Conservation (phyloP, 176 grass and related monocot genomes). For the Ensete ventricosum region DNA sequence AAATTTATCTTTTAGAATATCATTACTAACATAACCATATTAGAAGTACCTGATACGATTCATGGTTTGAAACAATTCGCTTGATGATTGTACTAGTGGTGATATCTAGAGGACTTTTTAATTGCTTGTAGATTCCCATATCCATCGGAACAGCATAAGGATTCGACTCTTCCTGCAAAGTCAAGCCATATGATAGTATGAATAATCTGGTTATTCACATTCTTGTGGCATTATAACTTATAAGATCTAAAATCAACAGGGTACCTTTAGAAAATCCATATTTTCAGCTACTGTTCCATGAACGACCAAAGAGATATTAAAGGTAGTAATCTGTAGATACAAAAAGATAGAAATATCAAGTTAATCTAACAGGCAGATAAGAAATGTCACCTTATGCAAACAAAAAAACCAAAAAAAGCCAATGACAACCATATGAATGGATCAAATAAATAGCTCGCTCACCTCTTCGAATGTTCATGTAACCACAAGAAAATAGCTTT, state of each 20-base stretch:
- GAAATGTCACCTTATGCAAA: too few relatives aligned
- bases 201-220: slow-evolving; percentile 1
- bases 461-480: too few relatives aligned
- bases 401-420: too few relatives aligned
- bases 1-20: not conserved
- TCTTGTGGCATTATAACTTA: not conserved
- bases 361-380: not conserved
- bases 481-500: too few relatives aligned
- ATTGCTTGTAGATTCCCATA: slow-evolving; percentile 62
- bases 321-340: slow-evolving; percentile 8
- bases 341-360: not conserved
- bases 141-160: slow-evolving; percentile 73
- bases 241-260: not conserved
- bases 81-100: slow-evolving; percentile 95
- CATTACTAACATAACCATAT: not conserved
- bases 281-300: slow-evolving; percentile 10
- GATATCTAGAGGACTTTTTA: slow-evolving; percentile 76
- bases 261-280: slow-evolving; percentile 14
- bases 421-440: too few relatives aligned
- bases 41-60: slow-evolving; percentile 74
- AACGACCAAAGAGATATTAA: slow-evolving; percentile 11
- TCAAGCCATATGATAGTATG: slow-evolving; percentile 2
- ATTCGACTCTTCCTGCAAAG: slow-evolving; percentile 67
- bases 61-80: slow-evolving; percentile 95
- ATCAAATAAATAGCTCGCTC: too few relatives aligned